A percentile compares a stretch with the other conserved stretches of the same genome.
Evolutionary conservation across 768 basidiomycete genomes (phyloP).

Genomic region (Pulveroboletus sp.): DNA sequence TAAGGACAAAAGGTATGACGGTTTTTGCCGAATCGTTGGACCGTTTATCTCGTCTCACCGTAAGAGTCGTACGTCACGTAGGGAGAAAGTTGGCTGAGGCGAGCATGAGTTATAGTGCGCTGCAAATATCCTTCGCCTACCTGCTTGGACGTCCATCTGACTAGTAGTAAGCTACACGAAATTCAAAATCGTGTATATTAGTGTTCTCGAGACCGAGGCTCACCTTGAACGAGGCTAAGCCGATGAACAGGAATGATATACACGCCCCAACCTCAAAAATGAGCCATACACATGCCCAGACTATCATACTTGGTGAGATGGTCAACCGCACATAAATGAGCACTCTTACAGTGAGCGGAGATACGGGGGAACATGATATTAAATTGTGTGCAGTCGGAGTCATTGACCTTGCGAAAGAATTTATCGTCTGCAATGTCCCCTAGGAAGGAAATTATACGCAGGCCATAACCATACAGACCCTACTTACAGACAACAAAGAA

Average conservation of each 20-base stretch:
- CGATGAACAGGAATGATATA: constrained; percentile 73
- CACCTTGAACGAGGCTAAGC: constrained; percentile 81
- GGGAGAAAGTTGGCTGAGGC: constrained; percentile 56
- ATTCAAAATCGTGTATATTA: constrained; percentile 1
- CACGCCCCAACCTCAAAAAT: constrained; percentile 70
- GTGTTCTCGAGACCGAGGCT: constrained; percentile 3
- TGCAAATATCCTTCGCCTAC: constrained; percentile 36
- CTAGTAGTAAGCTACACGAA: constrained; percentile 33
- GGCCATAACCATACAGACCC: not conserved
- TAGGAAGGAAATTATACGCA: constrained; percentile 26
- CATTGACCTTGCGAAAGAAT: constrained; percentile 91
- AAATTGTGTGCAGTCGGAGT: constrained; percentile 91
- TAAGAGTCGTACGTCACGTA: constrained; percentile 35
- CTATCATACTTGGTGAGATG: constrained; percentile 33
- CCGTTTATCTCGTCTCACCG: constrained; percentile 1
- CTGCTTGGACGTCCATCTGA: constrained; percentile 58
- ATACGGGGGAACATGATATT: constrained; percentile 65
- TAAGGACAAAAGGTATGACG: constrained; percentile 10
- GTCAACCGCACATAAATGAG: not conserved
- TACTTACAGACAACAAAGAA: constrained; percentile 83
- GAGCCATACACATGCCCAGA: constrained; percentile 86
- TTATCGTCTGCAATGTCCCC: constrained; percentile 94
- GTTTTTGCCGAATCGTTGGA: not conserved
- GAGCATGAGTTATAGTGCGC: constrained; percentile 4
- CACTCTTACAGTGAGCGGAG: constrained; percentile 59